Evolutionary conservation across 495 filamentous ascomycete species (phyloP), one percentile per base, ranked within the genome.

Genomic region (Peziza echinospora): DNA sequence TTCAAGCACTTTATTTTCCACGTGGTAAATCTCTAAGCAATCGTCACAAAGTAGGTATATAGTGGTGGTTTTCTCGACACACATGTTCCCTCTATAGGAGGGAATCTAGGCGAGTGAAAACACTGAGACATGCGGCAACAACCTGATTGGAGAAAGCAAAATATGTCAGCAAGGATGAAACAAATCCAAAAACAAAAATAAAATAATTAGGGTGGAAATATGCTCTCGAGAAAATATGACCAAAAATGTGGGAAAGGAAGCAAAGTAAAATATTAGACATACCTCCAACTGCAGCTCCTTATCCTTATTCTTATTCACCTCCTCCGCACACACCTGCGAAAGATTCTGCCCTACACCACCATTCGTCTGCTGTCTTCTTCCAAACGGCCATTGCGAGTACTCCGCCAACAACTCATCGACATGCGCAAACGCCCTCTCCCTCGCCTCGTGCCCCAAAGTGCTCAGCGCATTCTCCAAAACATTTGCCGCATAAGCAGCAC

Each of bases 381-480:
- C 84, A 65, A 97, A 97, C 3, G 89, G 89, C 77, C 77, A 96
- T 66, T 97, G 91, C 47, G 82, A 89, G 63, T 92, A 97, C 57
- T 97, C 87, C 11, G 82, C 81, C 41, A 97, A 66, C 47, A 97
- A 65, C 65, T 97, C 89, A 63, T 97, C 91, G 21, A 93, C 89
- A 70, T 93, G 87, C 6, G 83, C 82, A 62, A 96, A 96, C 2
- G 89, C 87, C 53, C 86, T 68, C 64, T 97, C 89, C 47, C 91
- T 70, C 24, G 84, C 75, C 63, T 96, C 91, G 61, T 96, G 89
- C 52, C 86, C 85, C 52, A 96, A 75, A 5, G 79, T 91, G 34
- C 79, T 78, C 51, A 97, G 64, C n/a, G 87, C 89, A 62, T 97
- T 96, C 65, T 97, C 89, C 47, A 97, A 69, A 16, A 97, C 89